A percentile compares a stretch with the other conserved stretches of the same genome.
Evolutionary conservation across 768 basidiomycete genomes (phyloP).

Genomic region (Xerocomellus intermedius): DNA sequence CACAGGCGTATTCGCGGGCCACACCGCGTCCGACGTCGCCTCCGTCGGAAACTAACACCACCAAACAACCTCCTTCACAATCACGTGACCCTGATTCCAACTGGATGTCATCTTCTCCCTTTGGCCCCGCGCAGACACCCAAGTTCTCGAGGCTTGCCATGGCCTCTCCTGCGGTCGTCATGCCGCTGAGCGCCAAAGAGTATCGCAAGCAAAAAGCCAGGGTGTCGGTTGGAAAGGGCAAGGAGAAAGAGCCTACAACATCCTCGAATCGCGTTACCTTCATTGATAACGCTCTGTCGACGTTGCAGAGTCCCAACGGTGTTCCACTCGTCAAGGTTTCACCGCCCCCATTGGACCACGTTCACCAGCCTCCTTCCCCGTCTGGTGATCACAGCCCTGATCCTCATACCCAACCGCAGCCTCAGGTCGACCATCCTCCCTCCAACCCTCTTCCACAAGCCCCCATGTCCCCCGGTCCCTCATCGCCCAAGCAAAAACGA

Average conservation of each 20-base stretch:
- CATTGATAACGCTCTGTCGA: constrained; percentile 5
- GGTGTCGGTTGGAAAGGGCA: constrained; percentile 4
- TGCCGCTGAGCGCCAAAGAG: constrained; percentile 32
- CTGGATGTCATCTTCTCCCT: constrained; percentile 30
- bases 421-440: background rate
- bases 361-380: background rate
- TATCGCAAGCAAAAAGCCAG: constrained; percentile 24
- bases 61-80: constrained; percentile 18
- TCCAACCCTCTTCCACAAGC: constrained; percentile 3
- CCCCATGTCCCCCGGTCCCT: constrained; percentile 3
- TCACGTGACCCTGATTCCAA: constrained; percentile 29
- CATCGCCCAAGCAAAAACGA: constrained; percentile 6
- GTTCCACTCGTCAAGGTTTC: constrained; percentile 18
- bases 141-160: constrained; percentile 32
- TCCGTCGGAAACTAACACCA: background rate
- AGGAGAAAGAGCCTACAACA: background rate
- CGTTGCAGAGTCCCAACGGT: background rate
- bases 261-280: constrained; percentile 13
- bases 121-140: constrained; percentile 28
- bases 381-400: background rate
- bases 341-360: constrained; percentile 7
- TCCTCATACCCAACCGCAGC: constrained; percentile 4
- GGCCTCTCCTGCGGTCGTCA: constrained; percentile 28
- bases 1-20: constrained; percentile 17
- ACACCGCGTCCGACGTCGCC: constrained; percentile 13